These are phyloP conservation scores for Oidiodendron maius DNA, from an alignment of 495 filamentous ascomycete species.

Conservation along the genomic window DNA sequence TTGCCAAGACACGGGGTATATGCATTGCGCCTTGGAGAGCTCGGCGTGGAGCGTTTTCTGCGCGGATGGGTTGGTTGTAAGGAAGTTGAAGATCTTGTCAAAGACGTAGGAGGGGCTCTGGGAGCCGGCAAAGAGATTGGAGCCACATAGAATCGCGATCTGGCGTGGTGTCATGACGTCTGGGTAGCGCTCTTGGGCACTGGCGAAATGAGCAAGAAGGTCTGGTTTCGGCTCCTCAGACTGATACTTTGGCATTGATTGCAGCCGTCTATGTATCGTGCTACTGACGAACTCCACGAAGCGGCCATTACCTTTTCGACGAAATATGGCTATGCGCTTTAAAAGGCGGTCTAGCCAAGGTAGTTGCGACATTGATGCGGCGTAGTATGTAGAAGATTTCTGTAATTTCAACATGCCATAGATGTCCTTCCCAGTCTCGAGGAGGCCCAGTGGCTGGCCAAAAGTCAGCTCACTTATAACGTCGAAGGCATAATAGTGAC, in stretches of 20 bases:
- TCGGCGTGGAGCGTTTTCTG: background rate
- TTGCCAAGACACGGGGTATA: conserved; percentile 7
- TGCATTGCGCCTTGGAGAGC: background rate
- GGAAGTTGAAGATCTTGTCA: background rate
- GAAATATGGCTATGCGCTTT: conserved; percentile 26
- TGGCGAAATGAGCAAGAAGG: conserved; percentile 27
- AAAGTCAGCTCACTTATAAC: conserved; percentile 40
- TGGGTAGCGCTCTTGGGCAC: conserved; percentile 22
- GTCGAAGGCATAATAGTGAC: conserved; percentile 31
- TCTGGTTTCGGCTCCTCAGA: conserved; percentile 9
- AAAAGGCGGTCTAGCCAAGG: conserved; percentile 25
- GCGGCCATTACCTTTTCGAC: background rate
- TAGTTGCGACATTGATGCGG: conserved; percentile 23
- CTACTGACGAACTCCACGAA: background rate
- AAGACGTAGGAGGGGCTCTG: background rate
- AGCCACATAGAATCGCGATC: conserved; percentile 16
- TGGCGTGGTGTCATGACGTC: conserved; percentile 22
- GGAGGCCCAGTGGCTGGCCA: conserved; percentile 26
- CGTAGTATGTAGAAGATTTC: conserved; percentile 22
- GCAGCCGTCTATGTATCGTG: background rate
- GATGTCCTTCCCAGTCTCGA: conserved; percentile 22
- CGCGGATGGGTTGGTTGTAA: background rate
- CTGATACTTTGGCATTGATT: background rate
- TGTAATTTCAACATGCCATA: conserved; percentile 20
- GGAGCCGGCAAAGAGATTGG: background rate